Evolutionary conservation across 805 yeast genomes (phyloP).

Genomic region (Danielia reshetovae): DNA sequence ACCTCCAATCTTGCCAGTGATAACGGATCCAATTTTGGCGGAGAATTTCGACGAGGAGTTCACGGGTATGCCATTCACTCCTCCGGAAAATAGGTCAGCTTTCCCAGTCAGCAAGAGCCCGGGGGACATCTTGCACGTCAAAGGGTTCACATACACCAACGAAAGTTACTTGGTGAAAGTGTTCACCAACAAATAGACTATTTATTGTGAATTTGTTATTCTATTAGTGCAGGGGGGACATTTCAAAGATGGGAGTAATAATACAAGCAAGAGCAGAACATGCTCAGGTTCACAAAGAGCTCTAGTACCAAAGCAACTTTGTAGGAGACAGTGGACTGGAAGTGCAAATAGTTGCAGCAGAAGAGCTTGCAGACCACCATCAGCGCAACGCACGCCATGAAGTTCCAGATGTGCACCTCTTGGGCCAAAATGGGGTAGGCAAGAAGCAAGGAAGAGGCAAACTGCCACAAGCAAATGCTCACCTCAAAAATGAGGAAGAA

Average conservation of each 20-base stretch:
- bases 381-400: neutral
- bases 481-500: constrained; percentile 6
- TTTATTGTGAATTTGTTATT: constrained; percentile 1
- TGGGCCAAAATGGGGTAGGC: constrained; percentile 7
- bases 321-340: constrained; percentile 11
- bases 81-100: constrained; percentile 5
- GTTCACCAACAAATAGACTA: neutral
- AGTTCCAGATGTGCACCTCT: neutral
- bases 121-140: constrained; percentile 34
- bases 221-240: too few relatives aligned
- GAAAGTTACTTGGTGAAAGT: constrained; percentile 27
- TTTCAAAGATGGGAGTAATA: neutral
- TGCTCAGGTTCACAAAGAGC: constrained; percentile 1
- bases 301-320: constrained; percentile 7
- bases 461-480: constrained; percentile 11
- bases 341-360: constrained; percentile 11
- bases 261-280: constrained; percentile 6
- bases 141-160: constrained; percentile 40
- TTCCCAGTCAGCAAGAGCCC: neutral
- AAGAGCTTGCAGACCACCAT: constrained; percentile 8
- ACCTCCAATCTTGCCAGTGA: constrained; percentile 81
- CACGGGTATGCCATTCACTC: constrained; percentile 58
- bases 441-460: constrained; percentile 6
- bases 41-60: constrained; percentile 82
- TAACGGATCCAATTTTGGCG: constrained; percentile 77